A percentile compares a stretch with the other conserved stretches of the same genome.
phyloP scores from a whole-genome alignment of 495 filamentous ascomycete genomes.

The Penicillium bialowiezense region DNA sequence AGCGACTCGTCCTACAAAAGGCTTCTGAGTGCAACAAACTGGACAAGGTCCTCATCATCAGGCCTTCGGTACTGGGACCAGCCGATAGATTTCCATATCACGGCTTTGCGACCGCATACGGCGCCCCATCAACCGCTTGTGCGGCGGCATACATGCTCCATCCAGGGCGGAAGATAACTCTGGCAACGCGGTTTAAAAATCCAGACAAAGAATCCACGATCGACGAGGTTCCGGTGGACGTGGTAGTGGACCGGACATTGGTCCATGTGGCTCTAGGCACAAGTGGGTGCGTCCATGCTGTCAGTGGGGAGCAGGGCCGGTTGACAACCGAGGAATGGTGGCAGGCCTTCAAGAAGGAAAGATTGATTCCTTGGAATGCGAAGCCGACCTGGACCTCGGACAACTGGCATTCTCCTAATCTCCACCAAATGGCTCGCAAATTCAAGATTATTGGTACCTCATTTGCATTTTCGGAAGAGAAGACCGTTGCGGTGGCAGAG shows the following conservation, averaged over 20 bases:
- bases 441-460: conserved; percentile 31
- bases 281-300: conserved; percentile 28
- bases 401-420: conserved; percentile 27
- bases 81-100: conserved; percentile 21
- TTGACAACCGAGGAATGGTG: conserved; percentile 20
- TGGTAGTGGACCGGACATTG: conserved; percentile 27
- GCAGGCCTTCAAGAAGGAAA: conserved; percentile 22
- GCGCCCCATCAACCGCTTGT: conserved; percentile 19
- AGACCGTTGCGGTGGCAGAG: conserved; percentile 13
- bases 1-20: conserved; percentile 17
- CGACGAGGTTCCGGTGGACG: conserved; percentile 36
- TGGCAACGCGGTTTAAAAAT: conserved; percentile 14
- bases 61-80: conserved; percentile 24
- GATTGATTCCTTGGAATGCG: conserved; percentile 23
- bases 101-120: conserved; percentile 18
- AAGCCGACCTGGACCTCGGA: conserved; percentile 19
- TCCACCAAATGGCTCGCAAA: conserved; percentile 22
- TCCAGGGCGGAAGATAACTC: conserved; percentile 18
- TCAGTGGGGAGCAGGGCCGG: conserved; percentile 23
- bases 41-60: conserved; percentile 24
- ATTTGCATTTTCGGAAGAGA: conserved; percentile 26
- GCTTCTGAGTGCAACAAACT: conserved; percentile 16
- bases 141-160: conserved; percentile 25
- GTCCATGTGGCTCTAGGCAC: conserved; percentile 23
- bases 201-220: conserved; percentile 24